Evolutionary conservation across 306 rosid species (phyloP).

Genomic region (Citrullus amarus): DNA sequence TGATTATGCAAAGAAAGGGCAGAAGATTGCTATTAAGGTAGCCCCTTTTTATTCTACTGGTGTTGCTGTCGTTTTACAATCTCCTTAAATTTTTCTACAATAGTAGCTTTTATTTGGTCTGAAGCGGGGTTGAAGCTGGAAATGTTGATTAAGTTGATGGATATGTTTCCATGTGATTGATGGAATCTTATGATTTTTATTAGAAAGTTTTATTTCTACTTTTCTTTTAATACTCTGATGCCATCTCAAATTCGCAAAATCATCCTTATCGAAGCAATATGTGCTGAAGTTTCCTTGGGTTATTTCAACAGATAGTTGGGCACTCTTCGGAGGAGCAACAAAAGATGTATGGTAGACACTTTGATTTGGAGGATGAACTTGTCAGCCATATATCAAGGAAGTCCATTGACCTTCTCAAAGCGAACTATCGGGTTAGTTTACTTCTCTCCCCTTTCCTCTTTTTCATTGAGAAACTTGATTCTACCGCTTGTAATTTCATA

Average conservation of each 20-base stretch:
- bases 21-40: slow-evolving; percentile 85
- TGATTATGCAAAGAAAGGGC: slow-evolving; percentile 85
- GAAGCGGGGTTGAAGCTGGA: not conserved
- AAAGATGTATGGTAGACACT: slow-evolving; percentile 90
- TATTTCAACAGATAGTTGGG: slow-evolving; percentile 55
- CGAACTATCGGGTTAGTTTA: slow-evolving; percentile 69
- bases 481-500: not conserved
- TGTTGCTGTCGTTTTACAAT: not conserved
- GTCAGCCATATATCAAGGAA: slow-evolving; percentile 80
- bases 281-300: not conserved
- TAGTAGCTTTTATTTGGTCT: not conserved
- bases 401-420: slow-evolving; percentile 76
- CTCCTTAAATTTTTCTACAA: not conserved
- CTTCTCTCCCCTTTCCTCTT: not conserved
- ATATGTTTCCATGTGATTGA: not conserved
- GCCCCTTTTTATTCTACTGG: not conserved
- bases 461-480: not conserved
- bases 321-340: slow-evolving; percentile 85
- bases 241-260: not conserved
- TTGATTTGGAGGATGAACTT: slow-evolving; percentile 86
- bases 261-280: not conserved
- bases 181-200: not conserved
- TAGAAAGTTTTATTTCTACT: not conserved
- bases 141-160: not conserved
- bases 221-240: not conserved